Evolutionary conservation across 2,329 filamentous ascomycete genomes (phyloP), one percentile per base, ranked within the genome.

Genomic region (Drechslerella stenobrocha): DNA sequence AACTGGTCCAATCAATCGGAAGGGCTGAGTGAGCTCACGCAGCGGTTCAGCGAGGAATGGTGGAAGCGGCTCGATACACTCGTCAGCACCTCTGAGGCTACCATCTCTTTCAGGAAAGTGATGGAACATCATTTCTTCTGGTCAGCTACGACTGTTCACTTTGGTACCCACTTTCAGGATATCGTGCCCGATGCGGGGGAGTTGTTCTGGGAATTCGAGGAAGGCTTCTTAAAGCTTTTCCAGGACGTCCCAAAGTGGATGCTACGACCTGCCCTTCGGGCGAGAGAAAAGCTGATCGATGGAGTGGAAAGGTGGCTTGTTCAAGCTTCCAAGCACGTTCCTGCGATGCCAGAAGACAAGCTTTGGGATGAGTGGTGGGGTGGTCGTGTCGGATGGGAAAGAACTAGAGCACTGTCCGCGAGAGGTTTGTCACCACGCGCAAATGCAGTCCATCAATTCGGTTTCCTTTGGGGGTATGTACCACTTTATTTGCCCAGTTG

Each of bases 331-430:
- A 37, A 65, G 18, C 51, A 65, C 7, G 60, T 40, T 6, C 60
- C 60, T 9, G 23, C 28, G 13, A 20, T 65, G 5, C 23, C 60
- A 8, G 52, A 57, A 20, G 52, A 52, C 23, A 20, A 52, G 2
- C 7, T 46, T n/a, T 65, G 60, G 60, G 52, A 65, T 13, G 60
- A 65, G 35, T 65, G 52, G 52, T 65, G 60, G 60, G 60, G 60
- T 15, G 52, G 46, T 11, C 28, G 45, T 2, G 34, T 65, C 23
- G 32, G 47, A 2, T 51, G 60, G 23, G 50, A 65, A n/a, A 20
- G 60, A 20, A 52, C 47, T 13, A 42, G 13, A 9, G n/a, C 52
- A n/a, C 35, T 42, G 2, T 3, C 4, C 5, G 32, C 45, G 1
- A 45, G 26, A 5, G 60, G 52, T 13, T 23, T 65, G 2, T 65